Percentiles rank a stretch among this genome's conserved stretches.
These are phyloP conservation scores for Spathaspora passalidarum DNA, from an alignment of 805 yeast genomes.

Conservation along the genomic window DNA sequence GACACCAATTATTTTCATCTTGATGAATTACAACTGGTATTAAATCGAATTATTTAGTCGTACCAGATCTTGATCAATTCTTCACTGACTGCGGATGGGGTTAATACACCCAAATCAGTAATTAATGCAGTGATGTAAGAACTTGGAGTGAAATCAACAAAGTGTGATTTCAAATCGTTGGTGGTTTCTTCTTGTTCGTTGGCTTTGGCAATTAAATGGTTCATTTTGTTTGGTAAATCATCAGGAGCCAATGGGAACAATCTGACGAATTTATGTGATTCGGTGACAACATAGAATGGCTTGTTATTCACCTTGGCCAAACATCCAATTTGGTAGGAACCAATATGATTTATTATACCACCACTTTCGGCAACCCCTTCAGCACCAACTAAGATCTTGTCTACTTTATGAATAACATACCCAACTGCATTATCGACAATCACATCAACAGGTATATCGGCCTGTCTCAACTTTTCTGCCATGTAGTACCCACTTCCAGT, in stretches of 20 bases:
- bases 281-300: slow-evolving; percentile 92
- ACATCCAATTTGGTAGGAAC: slow-evolving; percentile 92
- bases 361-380: slow-evolving; percentile 99
- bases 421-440: slow-evolving; percentile 95
- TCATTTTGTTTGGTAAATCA: slow-evolving; percentile 64
- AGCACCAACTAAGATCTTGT: slow-evolving; percentile 94
- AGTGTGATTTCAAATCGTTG: slow-evolving; percentile 27
- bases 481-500: slow-evolving; percentile 69
- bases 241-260: slow-evolving; percentile 92
- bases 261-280: slow-evolving; percentile 93
- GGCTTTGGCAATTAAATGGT: slow-evolving; percentile 18
- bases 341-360: slow-evolving; percentile 93
- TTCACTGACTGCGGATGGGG: slow-evolving; percentile 98
- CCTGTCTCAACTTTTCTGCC: slow-evolving; percentile 62
- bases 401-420: slow-evolving; percentile 83
- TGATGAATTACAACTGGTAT: slow-evolving; percentile 33
- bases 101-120: slow-evolving; percentile 93
- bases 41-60: slow-evolving; percentile 47
- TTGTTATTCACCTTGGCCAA: slow-evolving; percentile 86
- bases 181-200: slow-evolving; percentile 18
- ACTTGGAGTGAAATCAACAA: slow-evolving; percentile 92
- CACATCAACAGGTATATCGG: slow-evolving; percentile 81
- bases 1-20: slow-evolving; percentile 37
- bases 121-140: slow-evolving; percentile 92
- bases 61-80: slow-evolving; percentile 98